Percentiles rank a stretch among this genome's conserved stretches.
phyloP scores from a whole-genome alignment of 345 rosid species.

The Brassica nigra region DNA sequence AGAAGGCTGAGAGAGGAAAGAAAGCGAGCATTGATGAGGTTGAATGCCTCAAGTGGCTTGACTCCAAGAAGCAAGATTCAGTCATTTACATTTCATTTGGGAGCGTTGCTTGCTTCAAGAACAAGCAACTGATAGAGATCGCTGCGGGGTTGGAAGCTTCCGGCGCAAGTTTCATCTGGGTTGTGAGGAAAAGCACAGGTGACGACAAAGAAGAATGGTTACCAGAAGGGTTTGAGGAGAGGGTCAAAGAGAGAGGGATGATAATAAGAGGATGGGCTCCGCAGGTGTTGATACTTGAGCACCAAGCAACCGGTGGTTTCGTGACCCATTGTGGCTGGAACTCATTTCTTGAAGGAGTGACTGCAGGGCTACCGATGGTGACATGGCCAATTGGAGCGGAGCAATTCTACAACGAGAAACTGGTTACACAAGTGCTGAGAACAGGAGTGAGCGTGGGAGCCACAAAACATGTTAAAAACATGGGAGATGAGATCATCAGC shows the following conservation, averaged over 20 bases:
- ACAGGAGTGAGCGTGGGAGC: constrained; percentile 46
- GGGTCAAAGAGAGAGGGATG: constrained; percentile 39
- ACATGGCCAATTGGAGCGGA: constrained; percentile 53
- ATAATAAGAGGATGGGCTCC: constrained; percentile 53
- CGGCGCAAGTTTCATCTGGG: constrained; percentile 29
- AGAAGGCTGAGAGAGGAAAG: constrained; percentile 48
- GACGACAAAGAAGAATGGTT: constrained; percentile 37
- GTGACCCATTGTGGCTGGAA: constrained; percentile 66
- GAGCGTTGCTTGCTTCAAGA: constrained; percentile 39
- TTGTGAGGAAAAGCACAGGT: constrained; percentile 30
- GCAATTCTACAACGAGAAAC: constrained; percentile 52
- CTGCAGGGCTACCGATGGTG: constrained; percentile 53
- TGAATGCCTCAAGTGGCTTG: constrained; percentile 54
- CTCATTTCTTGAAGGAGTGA: constrained; percentile 45
- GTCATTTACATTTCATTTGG: constrained; percentile 64
- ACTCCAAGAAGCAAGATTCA: constrained; percentile 49
- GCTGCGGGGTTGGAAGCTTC: constrained; percentile 37
- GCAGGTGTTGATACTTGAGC: constrained; percentile 50
- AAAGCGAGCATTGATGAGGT: constrained; percentile 34
- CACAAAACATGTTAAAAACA: constrained; percentile 19
- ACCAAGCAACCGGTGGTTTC: constrained; percentile 47
- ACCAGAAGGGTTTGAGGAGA: constrained; percentile 47
- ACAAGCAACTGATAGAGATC: constrained; percentile 34
- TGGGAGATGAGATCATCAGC: constrained; percentile 21
- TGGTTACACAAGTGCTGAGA: constrained; percentile 42